These are phyloP conservation scores for Batrachochytrium dendrobatidis DNA, from an alignment of 371 early-diverging fungal genomes.

Conservation along the genomic window DNA sequence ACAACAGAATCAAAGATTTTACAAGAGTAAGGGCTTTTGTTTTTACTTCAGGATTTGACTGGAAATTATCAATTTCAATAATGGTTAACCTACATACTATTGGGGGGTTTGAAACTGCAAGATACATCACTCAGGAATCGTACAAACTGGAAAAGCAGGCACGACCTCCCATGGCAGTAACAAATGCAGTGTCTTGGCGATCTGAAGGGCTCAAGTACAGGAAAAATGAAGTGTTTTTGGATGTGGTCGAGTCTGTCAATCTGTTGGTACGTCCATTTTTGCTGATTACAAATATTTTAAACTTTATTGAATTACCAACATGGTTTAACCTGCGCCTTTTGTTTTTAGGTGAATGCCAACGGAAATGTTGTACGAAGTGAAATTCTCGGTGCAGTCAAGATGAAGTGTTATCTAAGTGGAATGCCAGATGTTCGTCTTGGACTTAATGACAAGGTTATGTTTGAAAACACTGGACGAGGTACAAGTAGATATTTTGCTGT, in stretches of 20 bases:
- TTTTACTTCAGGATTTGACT: constrained; percentile 7
- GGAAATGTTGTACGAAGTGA: constrained; percentile 95
- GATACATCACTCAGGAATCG: constrained; percentile 95
- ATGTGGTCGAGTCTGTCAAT: constrained; percentile 90
- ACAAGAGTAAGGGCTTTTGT: constrained; percentile 59
- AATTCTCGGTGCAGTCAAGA: constrained; percentile 90
- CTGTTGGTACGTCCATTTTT: constrained; percentile 57
- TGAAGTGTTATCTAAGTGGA: constrained; percentile 93
- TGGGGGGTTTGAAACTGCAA: constrained; percentile 9
- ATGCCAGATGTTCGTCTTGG: constrained; percentile 98
- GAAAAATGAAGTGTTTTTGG: constrained; percentile 85
- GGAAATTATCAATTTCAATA: neutral
- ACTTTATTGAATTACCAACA: neutral
- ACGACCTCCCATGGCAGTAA: constrained; percentile 94
- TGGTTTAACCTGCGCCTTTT: neutral
- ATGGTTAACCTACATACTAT: constrained; percentile 1
- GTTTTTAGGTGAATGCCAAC: constrained; percentile 64
- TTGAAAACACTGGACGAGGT: constrained; percentile 91
- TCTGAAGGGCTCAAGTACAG: constrained; percentile 94
- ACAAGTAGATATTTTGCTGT: constrained; percentile 19
- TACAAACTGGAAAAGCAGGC: constrained; percentile 77
- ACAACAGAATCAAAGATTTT: constrained; percentile 96
- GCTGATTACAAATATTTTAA: neutral
- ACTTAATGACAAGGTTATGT: constrained; percentile 96
- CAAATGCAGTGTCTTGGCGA: constrained; percentile 97